These are phyloP conservation scores for Pleurotus giganteus DNA, from an alignment of 768 basidiomycete species.

Conservation along the genomic window DNA sequence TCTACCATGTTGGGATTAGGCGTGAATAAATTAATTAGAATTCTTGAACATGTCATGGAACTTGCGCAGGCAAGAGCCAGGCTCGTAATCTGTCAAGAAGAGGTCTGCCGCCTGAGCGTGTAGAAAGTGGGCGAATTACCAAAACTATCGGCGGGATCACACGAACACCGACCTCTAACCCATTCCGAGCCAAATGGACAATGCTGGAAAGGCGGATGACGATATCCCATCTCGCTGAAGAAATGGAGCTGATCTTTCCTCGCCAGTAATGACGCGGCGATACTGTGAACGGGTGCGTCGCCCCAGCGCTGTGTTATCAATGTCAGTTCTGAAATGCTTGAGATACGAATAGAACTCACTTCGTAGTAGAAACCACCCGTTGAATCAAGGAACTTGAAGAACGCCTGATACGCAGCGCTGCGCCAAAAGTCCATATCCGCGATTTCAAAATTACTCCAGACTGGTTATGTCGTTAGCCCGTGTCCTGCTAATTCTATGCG, in stretches of 20 bases:
- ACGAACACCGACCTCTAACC: conserved; percentile 59
- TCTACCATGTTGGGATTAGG: too few relatives aligned
- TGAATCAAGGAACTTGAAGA: conserved; percentile 63
- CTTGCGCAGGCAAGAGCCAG: background rate
- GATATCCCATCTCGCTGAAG: conserved; percentile 82
- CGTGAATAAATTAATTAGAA: background rate
- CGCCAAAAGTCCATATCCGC: conserved; percentile 69
- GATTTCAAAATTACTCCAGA: conserved; percentile 77
- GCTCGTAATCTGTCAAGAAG: background rate
- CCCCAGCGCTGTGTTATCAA: conserved; percentile 23
- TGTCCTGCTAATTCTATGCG: background rate
- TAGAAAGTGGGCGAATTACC: conserved; percentile 34
- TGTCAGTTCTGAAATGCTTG: conserved; percentile 25
- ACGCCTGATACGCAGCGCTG: conserved; percentile 56
- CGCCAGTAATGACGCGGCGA: conserved; percentile 54
- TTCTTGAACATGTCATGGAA: conserved; percentile 8
- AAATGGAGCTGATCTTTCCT: conserved; percentile 74
- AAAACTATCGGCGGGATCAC: conserved; percentile 58
- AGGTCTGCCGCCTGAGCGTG: too few relatives aligned
- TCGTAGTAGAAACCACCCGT: conserved; percentile 73
- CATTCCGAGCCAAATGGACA: conserved; percentile 52
- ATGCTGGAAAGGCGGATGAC: conserved; percentile 74
- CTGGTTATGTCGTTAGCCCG: conserved; percentile 23
- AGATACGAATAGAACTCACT: conserved; percentile 33
- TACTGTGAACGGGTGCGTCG: conserved; percentile 60